Base-by-base conservation (phyloP, 1,284 basidiomycete species). In the Ceratobasidium sp. region DNA sequence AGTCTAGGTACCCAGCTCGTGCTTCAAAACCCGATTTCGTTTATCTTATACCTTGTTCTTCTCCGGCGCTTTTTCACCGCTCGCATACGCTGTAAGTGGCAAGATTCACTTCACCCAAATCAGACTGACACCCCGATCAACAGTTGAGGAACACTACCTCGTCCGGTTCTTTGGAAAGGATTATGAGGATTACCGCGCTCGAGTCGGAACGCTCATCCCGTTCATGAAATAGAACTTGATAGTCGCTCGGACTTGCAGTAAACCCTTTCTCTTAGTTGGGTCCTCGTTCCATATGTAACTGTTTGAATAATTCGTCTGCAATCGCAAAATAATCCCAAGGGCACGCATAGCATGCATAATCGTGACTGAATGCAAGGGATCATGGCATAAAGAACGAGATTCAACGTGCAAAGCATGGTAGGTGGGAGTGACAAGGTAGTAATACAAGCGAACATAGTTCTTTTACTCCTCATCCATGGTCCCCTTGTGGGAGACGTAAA, bases 1-100 rank as follows among this genome's bases (percentile, higher is more conserved):
- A 96, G 95, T 0, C 77, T 99, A 38, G 94, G 94, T 0, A 98
- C 96, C 0, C 96, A 99, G 79, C 80, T 99, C n/a, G 86, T 95
- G 3, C 84, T 99, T 30, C 93, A 93, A 77, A 99, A 99, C 79
- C 86, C 92, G 0, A 49, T 95, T 28, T 88, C 88, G 14, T 90
- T 94, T 77, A 64, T 87, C 1, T 78, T 87, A 1, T 95, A 88
- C 75, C 76, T 82, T 2, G 75, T 86, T 40, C 79, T 95, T 0
- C 83, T 98, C 21, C 94, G 91, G 86, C 83, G 86, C 61, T 99
- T 99, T 84, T 99, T 99, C 81, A 86, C 88, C 69, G 78, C 83
- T 66, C 87, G 97, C 18, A 98, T 93, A 54, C 82, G 83, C 82
- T 85, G 95, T 96, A 75, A 78, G 89, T 83, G 12, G 9, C 14